phyloP scores from a whole-genome alignment of 345 rosid species.

The Ceriops zippeliana region DNA sequence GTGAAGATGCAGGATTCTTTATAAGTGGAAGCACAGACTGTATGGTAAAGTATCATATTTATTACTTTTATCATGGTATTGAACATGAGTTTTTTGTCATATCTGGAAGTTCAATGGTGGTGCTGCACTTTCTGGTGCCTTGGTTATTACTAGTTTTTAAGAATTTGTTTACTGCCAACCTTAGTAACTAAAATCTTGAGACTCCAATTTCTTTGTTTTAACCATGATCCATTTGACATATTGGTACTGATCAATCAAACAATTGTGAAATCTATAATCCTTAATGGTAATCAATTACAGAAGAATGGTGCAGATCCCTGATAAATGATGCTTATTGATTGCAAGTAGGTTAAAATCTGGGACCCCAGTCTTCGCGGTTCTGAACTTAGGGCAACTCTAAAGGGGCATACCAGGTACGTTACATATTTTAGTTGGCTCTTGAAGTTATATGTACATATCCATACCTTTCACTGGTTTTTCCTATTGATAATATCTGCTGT shows the following conservation, averaged over 20 bases:
- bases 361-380: slow-evolving; percentile 98
- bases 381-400: slow-evolving; percentile 89
- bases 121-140: neutral
- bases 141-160: too few species aligned
- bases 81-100: neutral
- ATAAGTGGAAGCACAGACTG: slow-evolving; percentile 98
- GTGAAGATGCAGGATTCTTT: slow-evolving; percentile 99
- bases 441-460: neutral
- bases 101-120: slow-evolving; percentile 6
- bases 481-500: neutral
- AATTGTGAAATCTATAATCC: slow-evolving; percentile 7
- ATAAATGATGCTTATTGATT: slow-evolving; percentile 16
- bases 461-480: slow-evolving; percentile 13
- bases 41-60: slow-evolving; percentile 44
- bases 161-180: too few species aligned
- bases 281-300: slow-evolving; percentile 15
- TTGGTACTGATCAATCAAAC: neutral
- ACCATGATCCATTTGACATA: too few species aligned
- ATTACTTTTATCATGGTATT: slow-evolving; percentile 1
- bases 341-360: slow-evolving; percentile 89
- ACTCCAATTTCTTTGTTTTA: too few species aligned
- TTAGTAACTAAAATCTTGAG: too few species aligned
- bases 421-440: slow-evolving; percentile 4
- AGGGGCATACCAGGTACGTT: slow-evolving; percentile 83
- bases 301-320: slow-evolving; percentile 14